Percentiles rank a stretch among this genome's conserved stretches.
Conservation (phyloP, 2,329 filamentous ascomycete genomes). For the Domatiomyces catenatus region DNA sequence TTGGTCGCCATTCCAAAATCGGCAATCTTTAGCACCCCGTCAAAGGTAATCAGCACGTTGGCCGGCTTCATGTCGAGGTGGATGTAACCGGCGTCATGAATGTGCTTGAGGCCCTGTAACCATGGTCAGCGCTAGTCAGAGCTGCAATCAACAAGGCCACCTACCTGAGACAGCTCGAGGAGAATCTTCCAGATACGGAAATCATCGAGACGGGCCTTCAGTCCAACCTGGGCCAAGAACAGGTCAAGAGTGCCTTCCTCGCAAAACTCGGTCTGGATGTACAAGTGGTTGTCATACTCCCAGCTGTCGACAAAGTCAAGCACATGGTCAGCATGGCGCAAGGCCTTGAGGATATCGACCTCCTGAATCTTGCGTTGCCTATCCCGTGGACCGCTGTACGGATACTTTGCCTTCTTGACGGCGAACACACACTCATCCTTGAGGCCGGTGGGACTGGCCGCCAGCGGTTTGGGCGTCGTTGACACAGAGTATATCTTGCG, state of each 20-base stretch:
- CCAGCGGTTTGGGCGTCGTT: slow-evolving; percentile 34
- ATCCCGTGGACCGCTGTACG: slow-evolving; percentile 63
- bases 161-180: slow-evolving; percentile 65
- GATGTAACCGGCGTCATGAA: slow-evolving; percentile 74
- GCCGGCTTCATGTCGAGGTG: slow-evolving; percentile 53
- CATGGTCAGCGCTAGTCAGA: slow-evolving; percentile 16
- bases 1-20: slow-evolving; percentile 58
- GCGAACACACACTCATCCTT: slow-evolving; percentile 56
- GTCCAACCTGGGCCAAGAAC: slow-evolving; percentile 69
- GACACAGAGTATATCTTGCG: slow-evolving; percentile 30
- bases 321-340: slow-evolving; percentile 70
- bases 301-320: slow-evolving; percentile 72
- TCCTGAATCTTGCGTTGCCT: slow-evolving; percentile 74
- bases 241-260: slow-evolving; percentile 81
- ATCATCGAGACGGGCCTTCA: slow-evolving; percentile 77
- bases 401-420: slow-evolving; percentile 81
- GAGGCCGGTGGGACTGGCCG: slow-evolving; percentile 30
- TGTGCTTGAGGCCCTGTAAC: slow-evolving; percentile 64
- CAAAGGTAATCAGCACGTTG: slow-evolving; percentile 51
- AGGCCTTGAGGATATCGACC: slow-evolving; percentile 59
- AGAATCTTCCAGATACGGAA: slow-evolving; percentile 98
- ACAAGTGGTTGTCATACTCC: slow-evolving; percentile 73
- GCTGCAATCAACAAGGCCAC: slow-evolving; percentile 24
- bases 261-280: slow-evolving; percentile 95
- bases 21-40: slow-evolving; percentile 50